Evolutionary conservation across 139 green algal genomes (phyloP), one percentile per base, ranked within the genome.

Genomic region (Gonium pectorale): DNA sequence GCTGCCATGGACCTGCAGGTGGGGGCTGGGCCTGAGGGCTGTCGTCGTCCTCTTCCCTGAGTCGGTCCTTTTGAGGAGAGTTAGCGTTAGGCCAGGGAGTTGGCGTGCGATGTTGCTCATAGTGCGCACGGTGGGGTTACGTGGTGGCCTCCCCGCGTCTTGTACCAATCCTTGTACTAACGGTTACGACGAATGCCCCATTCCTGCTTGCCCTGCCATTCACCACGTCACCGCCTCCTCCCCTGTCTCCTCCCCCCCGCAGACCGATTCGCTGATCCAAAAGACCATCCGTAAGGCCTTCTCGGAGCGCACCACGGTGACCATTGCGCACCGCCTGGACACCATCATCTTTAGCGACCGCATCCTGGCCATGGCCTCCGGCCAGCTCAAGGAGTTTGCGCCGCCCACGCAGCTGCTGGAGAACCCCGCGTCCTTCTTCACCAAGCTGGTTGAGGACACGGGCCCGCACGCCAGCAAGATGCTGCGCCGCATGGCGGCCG

Each of bases 281-380:
- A 81, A 87, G 66, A 94, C 90, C 44, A 92, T 94, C 78, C 81
- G 88, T 59, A 75, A 71, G 22, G 90, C 87, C 49, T 94, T 94
- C 59, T 33, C 78, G 38, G 87, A 85, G 17, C 82, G 89, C 69
- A 92, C 90, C 38, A 92, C 85, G 11, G 68, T 94, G 35, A 92
- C 90, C 54, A 92, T 94, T 43, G 90, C 90, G 3, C 90, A 94
- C 69, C 81, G 90, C 62, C 89, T 94, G 67, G 89, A 94, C 89
- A 94, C 90, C 72, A 92, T 94, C 73, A 91, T 92, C 78, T 89
- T 90, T 69, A 88, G 77, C 27, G 87, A 92, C 85, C 86, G 80
- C 60, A 90, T 94, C 72, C 79, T 94, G 62, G 90, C 87, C 17
- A 93, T 94, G 90, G 83, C 80, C 15, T 15, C 68, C 0, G 82